Conservation (phyloP, 2,329 filamentous ascomycete species). For the Verticillium albo-atrum region DNA sequence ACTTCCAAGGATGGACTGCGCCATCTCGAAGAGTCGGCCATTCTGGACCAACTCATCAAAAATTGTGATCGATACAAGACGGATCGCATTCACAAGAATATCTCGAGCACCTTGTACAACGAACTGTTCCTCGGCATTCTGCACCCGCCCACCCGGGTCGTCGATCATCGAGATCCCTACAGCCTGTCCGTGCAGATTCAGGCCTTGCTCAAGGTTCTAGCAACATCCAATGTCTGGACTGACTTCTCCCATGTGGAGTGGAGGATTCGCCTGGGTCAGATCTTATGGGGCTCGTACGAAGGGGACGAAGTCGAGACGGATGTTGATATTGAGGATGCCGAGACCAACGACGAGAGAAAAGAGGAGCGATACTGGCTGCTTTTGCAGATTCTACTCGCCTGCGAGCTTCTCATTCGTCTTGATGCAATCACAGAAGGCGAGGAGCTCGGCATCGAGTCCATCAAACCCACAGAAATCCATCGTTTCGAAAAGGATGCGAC, state of each 20-base stretch:
- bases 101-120: constrained; percentile 48
- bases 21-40: constrained; percentile 50
- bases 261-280: constrained; percentile 68
- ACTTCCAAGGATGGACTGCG: constrained; percentile 49
- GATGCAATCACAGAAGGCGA: constrained; percentile 60
- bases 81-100: constrained; percentile 44
- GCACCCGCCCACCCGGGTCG: constrained; percentile 50
- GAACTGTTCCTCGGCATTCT: constrained; percentile 58
- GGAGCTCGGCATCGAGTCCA: constrained; percentile 46
- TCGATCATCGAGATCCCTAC: constrained; percentile 54
- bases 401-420: constrained; percentile 60
- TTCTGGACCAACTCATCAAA: constrained; percentile 55
- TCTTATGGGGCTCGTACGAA: constrained; percentile 58
- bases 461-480: constrained; percentile 52
- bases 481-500: constrained; percentile 60
- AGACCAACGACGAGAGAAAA: constrained; percentile 44
- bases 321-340: constrained; percentile 44
- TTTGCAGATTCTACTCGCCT: constrained; percentile 60
- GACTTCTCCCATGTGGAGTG: constrained; percentile 73
- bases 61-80: constrained; percentile 52
- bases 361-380: constrained; percentile 65
- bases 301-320: constrained; percentile 51
- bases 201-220: constrained; percentile 61
- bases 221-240: constrained; percentile 64
- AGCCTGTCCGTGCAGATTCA: constrained; percentile 67